phyloP scores from a whole-genome alignment of 2,329 filamentous ascomycete species.

The Penicillium decumbens region DNA sequence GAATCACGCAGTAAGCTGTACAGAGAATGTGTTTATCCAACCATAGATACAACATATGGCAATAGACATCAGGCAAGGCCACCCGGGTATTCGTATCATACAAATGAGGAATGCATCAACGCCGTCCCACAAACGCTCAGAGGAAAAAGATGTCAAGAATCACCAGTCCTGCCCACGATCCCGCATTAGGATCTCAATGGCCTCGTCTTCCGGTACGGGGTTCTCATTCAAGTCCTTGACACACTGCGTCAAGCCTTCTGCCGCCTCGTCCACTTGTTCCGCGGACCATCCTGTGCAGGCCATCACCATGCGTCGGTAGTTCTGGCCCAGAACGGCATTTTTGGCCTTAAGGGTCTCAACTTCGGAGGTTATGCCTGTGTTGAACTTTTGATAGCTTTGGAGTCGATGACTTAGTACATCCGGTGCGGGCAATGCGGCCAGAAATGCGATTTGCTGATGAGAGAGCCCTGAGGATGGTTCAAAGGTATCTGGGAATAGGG shows the following conservation, averaged over 20 bases:
- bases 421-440: constrained; percentile 54
- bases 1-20: not conserved
- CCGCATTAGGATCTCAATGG: constrained; percentile 44
- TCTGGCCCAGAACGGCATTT: constrained; percentile 76
- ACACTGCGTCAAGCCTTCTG: constrained; percentile 75
- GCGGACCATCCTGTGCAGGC: constrained; percentile 79
- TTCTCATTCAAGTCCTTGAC: constrained; percentile 72
- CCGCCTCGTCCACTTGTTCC: constrained; percentile 69
- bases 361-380: constrained; percentile 61
- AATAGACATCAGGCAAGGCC: constrained; percentile 17
- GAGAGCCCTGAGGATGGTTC: constrained; percentile 42
- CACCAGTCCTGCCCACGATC: constrained; percentile 45
- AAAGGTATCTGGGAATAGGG: constrained; percentile 37
- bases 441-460: constrained; percentile 40
- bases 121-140: constrained; percentile 21
- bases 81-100: constrained; percentile 23
- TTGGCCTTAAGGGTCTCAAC: constrained; percentile 69
- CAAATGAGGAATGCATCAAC: constrained; percentile 15
- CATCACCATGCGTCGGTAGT: constrained; percentile 82
- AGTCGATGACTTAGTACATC: constrained; percentile 63
- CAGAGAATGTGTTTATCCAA: constrained; percentile 10
- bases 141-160: constrained; percentile 7
- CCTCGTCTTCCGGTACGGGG: constrained; percentile 42
- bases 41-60: constrained; percentile 18
- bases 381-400: constrained; percentile 65